phyloP scores from a whole-genome alignment of 2,329 filamentous ascomycete species.

The Aureobasidium pullulans region DNA sequence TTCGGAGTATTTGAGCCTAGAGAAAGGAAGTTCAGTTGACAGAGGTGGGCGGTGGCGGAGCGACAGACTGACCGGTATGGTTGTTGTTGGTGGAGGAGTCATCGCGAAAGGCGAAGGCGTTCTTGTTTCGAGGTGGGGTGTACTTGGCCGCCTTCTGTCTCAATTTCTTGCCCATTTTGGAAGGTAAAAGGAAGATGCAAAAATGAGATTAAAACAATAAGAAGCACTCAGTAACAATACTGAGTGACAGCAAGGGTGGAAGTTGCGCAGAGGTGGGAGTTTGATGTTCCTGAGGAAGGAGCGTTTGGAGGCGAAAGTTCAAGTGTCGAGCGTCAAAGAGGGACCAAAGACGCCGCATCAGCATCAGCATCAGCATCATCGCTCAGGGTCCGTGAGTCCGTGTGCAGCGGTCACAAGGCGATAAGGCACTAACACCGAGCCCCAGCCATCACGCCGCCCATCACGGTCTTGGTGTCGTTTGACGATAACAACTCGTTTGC shows the following conservation, averaged over 20 bases:
- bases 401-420: background rate
- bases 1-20: conserved; percentile 1
- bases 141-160: conserved; percentile 13
- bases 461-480: background rate
- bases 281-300: background rate
- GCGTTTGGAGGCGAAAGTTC: background rate
- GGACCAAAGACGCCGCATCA: background rate
- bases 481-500: background rate
- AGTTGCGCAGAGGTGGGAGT: background rate
- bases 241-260: background rate
- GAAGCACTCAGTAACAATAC: background rate
- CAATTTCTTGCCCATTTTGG: conserved; percentile 9
- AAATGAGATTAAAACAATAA: background rate
- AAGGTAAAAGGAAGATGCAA: background rate
- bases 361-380: background rate
- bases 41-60: background rate
- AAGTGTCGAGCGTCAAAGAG: background rate
- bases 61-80: conserved; percentile 1
- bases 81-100: background rate
- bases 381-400: background rate
- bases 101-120: background rate
- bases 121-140: conserved; percentile 15
- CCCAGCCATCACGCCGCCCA: background rate
- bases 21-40: conserved; percentile 2
- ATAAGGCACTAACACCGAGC: background rate